These are phyloP conservation scores for Amborella trichopoda DNA, from an alignment of 164 flowering plant genomes.

Conservation along the genomic window DNA sequence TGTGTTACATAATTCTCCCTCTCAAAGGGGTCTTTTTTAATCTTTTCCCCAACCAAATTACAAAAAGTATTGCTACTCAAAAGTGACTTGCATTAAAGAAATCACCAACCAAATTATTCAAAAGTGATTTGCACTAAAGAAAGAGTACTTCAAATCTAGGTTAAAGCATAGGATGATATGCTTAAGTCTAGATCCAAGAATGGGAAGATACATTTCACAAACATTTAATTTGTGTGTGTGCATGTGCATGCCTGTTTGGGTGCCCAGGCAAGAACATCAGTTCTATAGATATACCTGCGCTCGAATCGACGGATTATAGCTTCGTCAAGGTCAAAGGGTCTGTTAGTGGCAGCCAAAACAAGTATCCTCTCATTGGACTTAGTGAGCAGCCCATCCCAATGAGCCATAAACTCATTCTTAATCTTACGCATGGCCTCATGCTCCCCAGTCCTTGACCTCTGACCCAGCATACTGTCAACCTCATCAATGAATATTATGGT, in stretches of 20 bases:
- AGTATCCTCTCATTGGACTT: conserved; percentile 73
- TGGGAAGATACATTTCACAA: background rate
- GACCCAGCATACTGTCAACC: conserved; percentile 98
- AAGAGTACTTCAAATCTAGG: background rate
- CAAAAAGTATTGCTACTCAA: background rate
- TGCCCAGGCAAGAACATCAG: background rate
- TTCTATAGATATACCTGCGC: conserved; percentile 43
- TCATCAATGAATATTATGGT: conserved; percentile 94
- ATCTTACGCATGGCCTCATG: conserved; percentile 97
- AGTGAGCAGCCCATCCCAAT: conserved; percentile 90
- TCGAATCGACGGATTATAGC: conserved; percentile 96
- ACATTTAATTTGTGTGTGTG: background rate
- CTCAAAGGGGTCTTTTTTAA: no score
- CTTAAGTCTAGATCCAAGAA: background rate
- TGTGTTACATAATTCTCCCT: background rate
- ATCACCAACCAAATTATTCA: background rate
- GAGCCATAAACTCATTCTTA: conserved; percentile 95
- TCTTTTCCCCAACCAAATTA: no score
- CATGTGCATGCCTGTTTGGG: background rate
- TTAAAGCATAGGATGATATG: background rate
- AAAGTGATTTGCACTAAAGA: background rate
- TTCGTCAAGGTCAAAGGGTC: conserved; percentile 98
- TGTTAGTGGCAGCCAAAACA: conserved; percentile 93
- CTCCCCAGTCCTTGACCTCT: conserved; percentile 76
- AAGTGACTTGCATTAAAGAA: background rate